Conservation (phyloP, 768 basidiomycete species). For the Psilocybe tampanensis region DNA sequence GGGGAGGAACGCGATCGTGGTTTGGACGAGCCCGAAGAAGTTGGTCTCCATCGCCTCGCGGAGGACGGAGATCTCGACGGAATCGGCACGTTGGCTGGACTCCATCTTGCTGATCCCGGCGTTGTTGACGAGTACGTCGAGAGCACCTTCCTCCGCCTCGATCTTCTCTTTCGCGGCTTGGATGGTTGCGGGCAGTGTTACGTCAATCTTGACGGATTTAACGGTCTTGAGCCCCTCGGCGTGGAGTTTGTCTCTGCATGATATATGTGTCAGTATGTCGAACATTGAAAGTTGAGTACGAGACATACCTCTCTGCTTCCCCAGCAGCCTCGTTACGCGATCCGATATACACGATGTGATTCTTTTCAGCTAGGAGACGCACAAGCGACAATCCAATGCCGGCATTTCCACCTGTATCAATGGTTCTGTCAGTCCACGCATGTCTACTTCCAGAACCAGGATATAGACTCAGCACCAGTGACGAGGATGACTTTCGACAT, state of each 20-base stretch:
- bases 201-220: conserved; percentile 40
- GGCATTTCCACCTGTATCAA: too few species aligned
- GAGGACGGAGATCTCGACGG: conserved; percentile 33
- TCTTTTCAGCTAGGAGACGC: too few species aligned
- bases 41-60: conserved; percentile 37
- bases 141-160: conserved; percentile 35
- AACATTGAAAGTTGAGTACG: too few species aligned
- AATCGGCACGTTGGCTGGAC: conserved; percentile 32
- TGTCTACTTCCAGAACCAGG: too few species aligned
- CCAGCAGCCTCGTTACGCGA: too few species aligned
- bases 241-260: conserved; percentile 34
- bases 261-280: too few species aligned
- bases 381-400: too few species aligned
- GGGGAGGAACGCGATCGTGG: conserved; percentile 41
- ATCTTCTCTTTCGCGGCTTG: conserved; percentile 11
- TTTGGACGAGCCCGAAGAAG: conserved; percentile 44
- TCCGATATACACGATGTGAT: too few species aligned
- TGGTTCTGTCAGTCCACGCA: too few species aligned
- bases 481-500: too few species aligned
- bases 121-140: conserved; percentile 48
- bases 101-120: conserved; percentile 18
- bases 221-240: conserved; percentile 30
- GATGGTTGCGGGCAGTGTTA: conserved; percentile 36
- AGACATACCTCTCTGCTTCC: too few species aligned
- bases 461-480: too few species aligned